Evolutionary conservation across 768 basidiomycete species (phyloP).

Genomic region (Auriculariales sp.): DNA sequence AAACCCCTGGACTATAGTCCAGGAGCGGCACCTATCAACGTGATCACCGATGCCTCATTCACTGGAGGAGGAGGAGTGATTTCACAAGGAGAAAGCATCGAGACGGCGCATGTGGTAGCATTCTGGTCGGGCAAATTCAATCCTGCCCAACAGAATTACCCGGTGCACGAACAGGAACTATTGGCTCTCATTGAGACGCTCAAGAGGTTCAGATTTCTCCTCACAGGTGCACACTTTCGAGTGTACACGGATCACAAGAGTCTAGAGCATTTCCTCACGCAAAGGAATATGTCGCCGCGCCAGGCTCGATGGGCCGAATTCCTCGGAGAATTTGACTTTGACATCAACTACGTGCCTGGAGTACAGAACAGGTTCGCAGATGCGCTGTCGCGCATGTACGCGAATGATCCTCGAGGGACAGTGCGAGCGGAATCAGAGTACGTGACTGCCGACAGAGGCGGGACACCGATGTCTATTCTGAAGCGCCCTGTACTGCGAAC

Average conservation of each 20-base stretch:
- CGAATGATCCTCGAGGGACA: neutral
- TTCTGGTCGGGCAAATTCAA: conserved; percentile 25
- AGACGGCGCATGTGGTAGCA: conserved; percentile 13
- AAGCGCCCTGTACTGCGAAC: neutral
- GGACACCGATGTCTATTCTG: neutral
- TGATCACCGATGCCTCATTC: conserved; percentile 19
- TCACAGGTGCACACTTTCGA: conserved; percentile 17
- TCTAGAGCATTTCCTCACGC: conserved; percentile 16
- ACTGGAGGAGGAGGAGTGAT: conserved; percentile 19
- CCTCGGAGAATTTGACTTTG: conserved; percentile 18
- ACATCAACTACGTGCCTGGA: conserved; percentile 17
- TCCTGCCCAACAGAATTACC: conserved; percentile 24
- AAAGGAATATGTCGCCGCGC: conserved; percentile 18
- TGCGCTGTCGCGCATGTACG: conserved; percentile 5
- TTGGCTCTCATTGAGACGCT: conserved; percentile 19
- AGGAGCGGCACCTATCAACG: conserved; percentile 12
- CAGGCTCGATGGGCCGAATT: conserved; percentile 26
- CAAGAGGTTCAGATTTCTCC: conserved; percentile 10
- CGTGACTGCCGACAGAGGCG: neutral
- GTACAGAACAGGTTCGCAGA: conserved; percentile 19
- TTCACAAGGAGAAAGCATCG: conserved; percentile 14
- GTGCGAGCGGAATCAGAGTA: neutral
- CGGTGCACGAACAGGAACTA: conserved; percentile 26
- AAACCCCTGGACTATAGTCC: conserved; percentile 8
- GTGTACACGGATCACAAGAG: conserved; percentile 20